Conservation (phyloP, 2,329 filamentous ascomycete genomes). For the Gnomoniopsis sp. region DNA sequence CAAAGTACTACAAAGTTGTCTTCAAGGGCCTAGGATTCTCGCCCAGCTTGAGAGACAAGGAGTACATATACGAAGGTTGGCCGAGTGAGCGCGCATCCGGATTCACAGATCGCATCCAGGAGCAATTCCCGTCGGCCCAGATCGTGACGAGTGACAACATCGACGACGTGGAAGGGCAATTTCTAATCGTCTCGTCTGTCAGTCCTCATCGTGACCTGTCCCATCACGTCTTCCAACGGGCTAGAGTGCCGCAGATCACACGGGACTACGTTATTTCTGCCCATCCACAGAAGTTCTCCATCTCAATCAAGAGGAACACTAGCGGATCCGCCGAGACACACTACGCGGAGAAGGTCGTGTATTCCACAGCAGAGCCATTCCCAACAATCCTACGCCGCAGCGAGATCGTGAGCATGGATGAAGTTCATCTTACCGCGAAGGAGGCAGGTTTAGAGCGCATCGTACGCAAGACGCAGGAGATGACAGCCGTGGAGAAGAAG, state of each 20-base stretch:
- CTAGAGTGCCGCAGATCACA: constrained; percentile 77
- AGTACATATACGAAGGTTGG: constrained; percentile 85
- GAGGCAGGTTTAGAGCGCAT: constrained; percentile 91
- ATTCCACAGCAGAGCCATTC: constrained; percentile 80
- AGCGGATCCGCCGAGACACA: constrained; percentile 68
- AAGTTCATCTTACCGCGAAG: constrained; percentile 66
- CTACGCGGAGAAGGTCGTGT: constrained; percentile 79
- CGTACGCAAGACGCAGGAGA: constrained; percentile 84
- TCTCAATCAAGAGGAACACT: constrained; percentile 69
- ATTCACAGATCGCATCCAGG: constrained; percentile 89
- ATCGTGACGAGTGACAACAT: constrained; percentile 67
- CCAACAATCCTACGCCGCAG: constrained; percentile 87
- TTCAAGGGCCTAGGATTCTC: constrained; percentile 92
- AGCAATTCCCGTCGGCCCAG: constrained; percentile 82
- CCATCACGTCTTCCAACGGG: constrained; percentile 83
- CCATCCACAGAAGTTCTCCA: constrained; percentile 73
- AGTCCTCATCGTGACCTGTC: constrained; percentile 76
- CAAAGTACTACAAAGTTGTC: constrained; percentile 86
- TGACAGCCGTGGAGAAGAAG: constrained; percentile 71
- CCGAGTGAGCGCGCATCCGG: constrained; percentile 71
- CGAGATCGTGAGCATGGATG: constrained; percentile 70
- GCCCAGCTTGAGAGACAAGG: constrained; percentile 75
- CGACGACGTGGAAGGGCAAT: constrained; percentile 87
- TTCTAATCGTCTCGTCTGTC: constrained; percentile 76
- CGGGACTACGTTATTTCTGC: constrained; percentile 83